These are phyloP conservation scores for Trichoderma hamatum DNA, from an alignment of 2,329 filamentous ascomycete species.

Conservation along the genomic window DNA sequence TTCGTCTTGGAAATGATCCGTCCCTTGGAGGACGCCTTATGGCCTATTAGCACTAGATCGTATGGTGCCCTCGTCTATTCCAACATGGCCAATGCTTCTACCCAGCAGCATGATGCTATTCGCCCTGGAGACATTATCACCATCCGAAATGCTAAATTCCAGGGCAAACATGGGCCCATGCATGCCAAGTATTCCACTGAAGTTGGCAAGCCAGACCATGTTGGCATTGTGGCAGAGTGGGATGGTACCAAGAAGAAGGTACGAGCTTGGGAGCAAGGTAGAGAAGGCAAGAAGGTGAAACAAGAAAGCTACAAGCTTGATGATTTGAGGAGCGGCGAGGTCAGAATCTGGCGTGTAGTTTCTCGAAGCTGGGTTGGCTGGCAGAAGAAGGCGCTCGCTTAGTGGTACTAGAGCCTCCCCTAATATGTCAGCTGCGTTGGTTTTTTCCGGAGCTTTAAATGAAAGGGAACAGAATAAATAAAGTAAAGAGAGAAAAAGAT, in stretches of 20 bases:
- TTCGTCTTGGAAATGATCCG: slow-evolving; percentile 80
- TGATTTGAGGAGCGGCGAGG: slow-evolving; percentile 89
- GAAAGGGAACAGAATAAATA: neutral
- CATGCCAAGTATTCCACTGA: slow-evolving; percentile 91
- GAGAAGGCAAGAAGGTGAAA: slow-evolving; percentile 86
- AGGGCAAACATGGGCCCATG: slow-evolving; percentile 93
- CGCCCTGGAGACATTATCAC: slow-evolving; percentile 89
- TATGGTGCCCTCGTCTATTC: slow-evolving; percentile 93
- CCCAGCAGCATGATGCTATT: slow-evolving; percentile 89
- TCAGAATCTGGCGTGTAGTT: slow-evolving; percentile 97
- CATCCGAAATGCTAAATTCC: slow-evolving; percentile 90
- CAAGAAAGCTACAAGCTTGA: slow-evolving; percentile 92
- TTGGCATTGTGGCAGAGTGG: slow-evolving; percentile 92
- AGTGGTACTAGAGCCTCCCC: slow-evolving; percentile 16
- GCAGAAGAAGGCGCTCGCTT: slow-evolving; percentile 56
- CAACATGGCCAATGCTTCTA: slow-evolving; percentile 92
- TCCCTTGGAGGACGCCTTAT: slow-evolving; percentile 72
- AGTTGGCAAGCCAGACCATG: slow-evolving; percentile 86
- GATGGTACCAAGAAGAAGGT: slow-evolving; percentile 99
- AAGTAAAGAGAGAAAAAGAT: neutral
- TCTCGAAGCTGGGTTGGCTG: slow-evolving; percentile 90
- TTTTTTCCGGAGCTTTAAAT: neutral
- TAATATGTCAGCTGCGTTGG: neutral
- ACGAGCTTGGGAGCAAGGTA: slow-evolving; percentile 89
- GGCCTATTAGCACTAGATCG: slow-evolving; percentile 82